These are phyloP conservation scores for Penicillium sp. DNA, from an alignment of 2,329 filamentous ascomycete species.

Conservation along the genomic window DNA sequence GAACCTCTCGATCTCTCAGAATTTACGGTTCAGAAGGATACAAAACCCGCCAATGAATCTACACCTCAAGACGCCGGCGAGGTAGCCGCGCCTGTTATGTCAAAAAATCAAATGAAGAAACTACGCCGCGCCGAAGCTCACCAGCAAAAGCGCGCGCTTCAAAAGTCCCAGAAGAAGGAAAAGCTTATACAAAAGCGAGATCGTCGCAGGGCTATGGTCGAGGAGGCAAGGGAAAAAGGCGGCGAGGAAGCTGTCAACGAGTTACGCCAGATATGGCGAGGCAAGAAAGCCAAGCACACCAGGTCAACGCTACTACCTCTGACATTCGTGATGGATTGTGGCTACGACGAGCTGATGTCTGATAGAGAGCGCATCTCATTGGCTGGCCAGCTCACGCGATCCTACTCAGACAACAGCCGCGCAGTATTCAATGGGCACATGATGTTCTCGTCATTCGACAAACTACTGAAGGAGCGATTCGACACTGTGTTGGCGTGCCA, in stretches of 20 bases:
- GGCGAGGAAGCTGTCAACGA: slow-evolving; percentile 26
- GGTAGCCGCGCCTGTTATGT: slow-evolving; percentile 49
- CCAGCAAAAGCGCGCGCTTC: slow-evolving; percentile 66
- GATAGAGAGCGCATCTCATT: slow-evolving; percentile 83
- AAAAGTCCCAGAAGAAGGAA: slow-evolving; percentile 59
- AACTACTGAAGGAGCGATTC: slow-evolving; percentile 73
- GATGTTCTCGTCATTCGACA: slow-evolving; percentile 72
- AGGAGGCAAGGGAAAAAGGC: slow-evolving; percentile 32
- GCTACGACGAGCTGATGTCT: slow-evolving; percentile 86
- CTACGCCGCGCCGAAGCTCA: slow-evolving; percentile 68
- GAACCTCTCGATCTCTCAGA: slow-evolving; percentile 9
- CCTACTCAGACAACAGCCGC: slow-evolving; percentile 82
- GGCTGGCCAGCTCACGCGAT: slow-evolving; percentile 76
- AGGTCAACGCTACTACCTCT: slow-evolving; percentile 65
- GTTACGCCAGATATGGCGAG: slow-evolving; percentile 27
- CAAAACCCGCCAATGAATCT: not conserved
- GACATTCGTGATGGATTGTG: slow-evolving; percentile 82
- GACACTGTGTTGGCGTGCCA: slow-evolving; percentile 75
- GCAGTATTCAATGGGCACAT: slow-evolving; percentile 68
- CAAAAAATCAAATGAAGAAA: slow-evolving; percentile 85
- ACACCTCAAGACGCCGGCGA: slow-evolving; percentile 4
- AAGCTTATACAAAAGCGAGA: slow-evolving; percentile 54
- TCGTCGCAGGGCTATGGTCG: slow-evolving; percentile 43
- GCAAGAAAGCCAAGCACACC: slow-evolving; percentile 26
- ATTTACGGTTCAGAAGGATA: not conserved